These are phyloP conservation scores for Nakazawaea ishiwadae DNA, from an alignment of 805 yeast genomes.

Conservation along the genomic window DNA sequence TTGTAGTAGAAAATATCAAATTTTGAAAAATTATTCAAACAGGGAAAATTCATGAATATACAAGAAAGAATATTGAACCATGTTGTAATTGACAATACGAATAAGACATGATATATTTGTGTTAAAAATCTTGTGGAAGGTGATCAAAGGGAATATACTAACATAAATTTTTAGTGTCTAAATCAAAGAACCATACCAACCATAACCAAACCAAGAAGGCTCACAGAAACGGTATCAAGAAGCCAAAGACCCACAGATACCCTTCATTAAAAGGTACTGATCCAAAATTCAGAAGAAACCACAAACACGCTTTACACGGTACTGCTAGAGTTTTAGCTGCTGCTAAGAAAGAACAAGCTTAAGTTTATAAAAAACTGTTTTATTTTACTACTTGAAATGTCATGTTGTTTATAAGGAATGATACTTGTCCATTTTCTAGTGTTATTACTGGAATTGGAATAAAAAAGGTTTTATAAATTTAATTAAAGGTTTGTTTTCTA, in stretches of 20 bases:
- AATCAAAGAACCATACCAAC: slow-evolving; percentile 99
- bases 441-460: no score
- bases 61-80: no score
- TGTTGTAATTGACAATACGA: no score
- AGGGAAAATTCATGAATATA: no score
- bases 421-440: no score
- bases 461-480: slow-evolving; percentile 8
- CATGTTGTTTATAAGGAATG: slow-evolving; percentile 1
- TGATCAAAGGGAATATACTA: neutral
- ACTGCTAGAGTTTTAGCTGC: slow-evolving; percentile 92
- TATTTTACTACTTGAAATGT: no score
- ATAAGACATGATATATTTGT: no score
- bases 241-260: slow-evolving; percentile 97
- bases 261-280: slow-evolving; percentile 99
- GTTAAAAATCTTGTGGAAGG: no score
- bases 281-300: slow-evolving; percentile 99
- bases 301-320: slow-evolving; percentile 98
- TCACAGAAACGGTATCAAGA: slow-evolving; percentile 99
- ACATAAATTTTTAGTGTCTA: slow-evolving; percentile 60
- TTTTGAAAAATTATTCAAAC: no score
- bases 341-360: slow-evolving; percentile 31
- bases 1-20: no score
- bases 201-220: slow-evolving; percentile 99
- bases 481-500: slow-evolving; percentile 6
- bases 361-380: slow-evolving; percentile 13